These are phyloP conservation scores for Tuctoria greenei DNA, from an alignment of 176 grass and related monocot species.

Conservation along the genomic window DNA sequence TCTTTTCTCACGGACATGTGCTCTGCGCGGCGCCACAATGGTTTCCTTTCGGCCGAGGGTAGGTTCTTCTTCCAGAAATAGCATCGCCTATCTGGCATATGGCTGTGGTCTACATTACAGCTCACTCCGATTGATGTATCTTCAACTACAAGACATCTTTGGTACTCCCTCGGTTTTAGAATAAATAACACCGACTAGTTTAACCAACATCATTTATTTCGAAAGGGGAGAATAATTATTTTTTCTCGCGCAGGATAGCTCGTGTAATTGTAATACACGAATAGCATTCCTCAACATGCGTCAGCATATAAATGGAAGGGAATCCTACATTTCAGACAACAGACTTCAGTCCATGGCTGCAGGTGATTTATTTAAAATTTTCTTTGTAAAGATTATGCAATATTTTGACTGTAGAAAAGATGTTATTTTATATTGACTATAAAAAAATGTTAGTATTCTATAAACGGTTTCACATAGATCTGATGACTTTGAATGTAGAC, in stretches of 20 bases:
- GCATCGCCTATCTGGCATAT: not conserved
- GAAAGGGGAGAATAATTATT: too few relatives aligned
- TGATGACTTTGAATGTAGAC: too few relatives aligned
- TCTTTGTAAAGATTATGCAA: too few relatives aligned
- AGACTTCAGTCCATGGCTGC: too few relatives aligned
- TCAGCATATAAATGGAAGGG: not conserved
- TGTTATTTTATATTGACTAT: too few relatives aligned
- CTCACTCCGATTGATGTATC: slow-evolving; percentile 8
- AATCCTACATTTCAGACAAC: too few relatives aligned
- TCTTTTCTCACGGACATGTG: not conserved
- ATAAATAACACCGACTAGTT: too few relatives aligned
- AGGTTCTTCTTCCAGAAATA: not conserved
- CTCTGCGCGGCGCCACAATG: not conserved
- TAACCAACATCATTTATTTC: too few relatives aligned
- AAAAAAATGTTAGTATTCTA: too few relatives aligned
- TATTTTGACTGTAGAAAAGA: too few relatives aligned
- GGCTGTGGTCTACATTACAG: slow-evolving; percentile 35
- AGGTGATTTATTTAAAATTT: too few relatives aligned
- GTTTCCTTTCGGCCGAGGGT: not conserved
- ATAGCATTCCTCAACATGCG: not conserved
- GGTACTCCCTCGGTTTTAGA: not conserved
- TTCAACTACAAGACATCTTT: slow-evolving; percentile 24
- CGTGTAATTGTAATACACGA: not conserved
- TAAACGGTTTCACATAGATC: too few relatives aligned
- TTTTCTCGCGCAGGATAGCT: not conserved